Percentiles rank a stretch among this genome's conserved stretches.
phyloP scores from a whole-genome alignment of 805 yeast genomes.

The Saccharomycopsis javanensis region DNA sequence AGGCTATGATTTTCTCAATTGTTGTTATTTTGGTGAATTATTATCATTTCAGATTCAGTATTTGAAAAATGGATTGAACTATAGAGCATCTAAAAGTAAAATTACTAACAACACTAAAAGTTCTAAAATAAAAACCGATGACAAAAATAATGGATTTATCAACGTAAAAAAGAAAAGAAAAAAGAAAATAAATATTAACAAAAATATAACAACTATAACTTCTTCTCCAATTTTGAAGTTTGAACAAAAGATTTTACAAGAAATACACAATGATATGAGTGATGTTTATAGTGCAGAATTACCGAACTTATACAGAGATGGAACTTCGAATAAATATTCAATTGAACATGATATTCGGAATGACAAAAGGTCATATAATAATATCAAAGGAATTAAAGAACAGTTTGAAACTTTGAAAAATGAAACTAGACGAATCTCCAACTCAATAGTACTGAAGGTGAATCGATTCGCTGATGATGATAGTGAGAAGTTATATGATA shows the following conservation, averaged over 20 bases:
- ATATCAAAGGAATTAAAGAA: neutral
- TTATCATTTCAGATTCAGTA: conserved; percentile 1
- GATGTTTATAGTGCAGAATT: neutral
- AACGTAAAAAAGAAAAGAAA: neutral
- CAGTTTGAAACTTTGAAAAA: neutral
- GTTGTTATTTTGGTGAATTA: conserved; percentile 15
- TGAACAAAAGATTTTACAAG: neutral
- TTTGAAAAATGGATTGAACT: neutral
- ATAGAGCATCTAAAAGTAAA: neutral
- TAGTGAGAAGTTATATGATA: neutral
- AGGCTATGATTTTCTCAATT: conserved; percentile 8
- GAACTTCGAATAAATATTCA: neutral
- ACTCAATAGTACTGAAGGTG: neutral
- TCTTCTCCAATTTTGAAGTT: neutral
- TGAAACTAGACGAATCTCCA: neutral
- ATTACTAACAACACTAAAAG: neutral
- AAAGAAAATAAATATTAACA: neutral
- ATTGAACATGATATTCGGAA: neutral
- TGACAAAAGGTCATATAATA: neutral
- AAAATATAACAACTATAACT: neutral
- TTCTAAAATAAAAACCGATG: neutral
- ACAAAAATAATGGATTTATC: neutral
- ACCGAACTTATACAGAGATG: neutral
- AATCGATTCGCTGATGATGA: neutral
- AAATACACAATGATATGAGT: neutral